Evolutionary conservation across 2,329 filamentous ascomycete genomes (phyloP), one percentile per base, ranked within the genome.

Genomic region (Coniochaeta sp.): DNA sequence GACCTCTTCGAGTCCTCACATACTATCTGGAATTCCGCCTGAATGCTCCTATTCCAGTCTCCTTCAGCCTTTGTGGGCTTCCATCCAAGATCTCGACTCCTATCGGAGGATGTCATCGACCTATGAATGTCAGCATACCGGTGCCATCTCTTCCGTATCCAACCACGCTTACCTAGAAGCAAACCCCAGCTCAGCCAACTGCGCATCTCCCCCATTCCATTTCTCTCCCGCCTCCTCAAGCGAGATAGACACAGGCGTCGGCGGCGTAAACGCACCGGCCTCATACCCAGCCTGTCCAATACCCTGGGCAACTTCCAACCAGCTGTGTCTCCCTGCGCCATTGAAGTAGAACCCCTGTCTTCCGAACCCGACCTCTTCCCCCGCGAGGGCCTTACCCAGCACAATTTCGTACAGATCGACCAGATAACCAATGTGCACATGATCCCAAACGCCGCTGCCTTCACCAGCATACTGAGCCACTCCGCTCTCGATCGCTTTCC

Each of bases 401-500:
- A 75, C 38, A 1, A 72, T 51, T 40, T 67, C 64, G 56, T 73
- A 78, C 1, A n/a, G n/a, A n/a, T 61, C 58, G 0, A 66, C 67
- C 6, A 77, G 61, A 55, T 78, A 74, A 3, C 60, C 59, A n/a
- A n/a, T n/a, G n/a, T n/a, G 74, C 3, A 77, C 69, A 52, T 74
- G 65, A 38, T 72, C 71, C 65, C 69, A 74, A 2, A 64, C 58
- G 0, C 59, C 66, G 0, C 60, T 53, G 1, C 73, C 72, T 0
- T 66, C 59, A 3, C 70, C 71, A 6, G 74, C 48, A 20, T 65
- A 57, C 7, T 65, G 56, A 1, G 62, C 62, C 18, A 62, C 57
- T 9, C 67, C 67, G 8, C 57, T 31, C 18, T 52, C 20, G 4
- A 62, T 52, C 22, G 56, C 55, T 1, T 48, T 51, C 5, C 50